phyloP scores from a whole-genome alignment of 1,139 yeast species.

The Scheffersomyces segobiensis region DNA sequence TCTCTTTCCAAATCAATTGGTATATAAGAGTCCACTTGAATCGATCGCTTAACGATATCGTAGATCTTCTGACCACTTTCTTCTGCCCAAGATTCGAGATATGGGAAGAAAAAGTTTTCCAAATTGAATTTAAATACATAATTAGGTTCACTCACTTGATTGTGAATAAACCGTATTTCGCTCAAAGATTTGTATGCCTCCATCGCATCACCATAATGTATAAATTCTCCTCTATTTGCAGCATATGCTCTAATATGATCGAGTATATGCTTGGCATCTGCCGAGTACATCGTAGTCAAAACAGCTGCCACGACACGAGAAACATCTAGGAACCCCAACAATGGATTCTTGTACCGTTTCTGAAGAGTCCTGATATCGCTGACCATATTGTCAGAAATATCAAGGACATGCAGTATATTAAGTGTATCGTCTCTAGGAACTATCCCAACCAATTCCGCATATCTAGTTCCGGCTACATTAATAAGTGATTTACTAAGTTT shows the following conservation, averaged over 20 bases:
- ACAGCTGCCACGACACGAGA: slow-evolving; percentile 57
- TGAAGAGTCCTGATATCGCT: slow-evolving; percentile 54
- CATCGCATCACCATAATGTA: slow-evolving; percentile 61
- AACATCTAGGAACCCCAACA: slow-evolving; percentile 59
- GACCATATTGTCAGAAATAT: slow-evolving; percentile 58
- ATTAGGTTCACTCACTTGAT: slow-evolving; percentile 44
- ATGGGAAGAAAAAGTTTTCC: slow-evolving; percentile 62
- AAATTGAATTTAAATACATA: slow-evolving; percentile 52
- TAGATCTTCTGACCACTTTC: slow-evolving; percentile 51
- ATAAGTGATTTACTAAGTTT: slow-evolving; percentile 49
- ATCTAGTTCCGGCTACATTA: slow-evolving; percentile 57
- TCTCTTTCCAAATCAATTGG: slow-evolving; percentile 50
- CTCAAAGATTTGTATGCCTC: slow-evolving; percentile 57
- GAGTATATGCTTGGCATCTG: slow-evolving; percentile 64
- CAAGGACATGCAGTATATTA: slow-evolving; percentile 56
- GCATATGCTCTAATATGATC: slow-evolving; percentile 52
- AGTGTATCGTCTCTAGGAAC: slow-evolving; percentile 68
- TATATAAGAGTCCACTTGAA: slow-evolving; percentile 56
- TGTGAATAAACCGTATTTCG: slow-evolving; percentile 55
- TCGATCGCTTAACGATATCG: slow-evolving; percentile 54
- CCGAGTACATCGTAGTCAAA: slow-evolving; percentile 60
- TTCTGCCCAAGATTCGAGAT: slow-evolving; percentile 56
- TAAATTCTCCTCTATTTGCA: slow-evolving; percentile 32
- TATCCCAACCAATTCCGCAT: slow-evolving; percentile 55
- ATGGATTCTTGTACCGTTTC: slow-evolving; percentile 60